These are phyloP conservation scores for Hypoxylon sp. DNA, from an alignment of 2,329 filamentous ascomycete genomes.

Conservation along the genomic window DNA sequence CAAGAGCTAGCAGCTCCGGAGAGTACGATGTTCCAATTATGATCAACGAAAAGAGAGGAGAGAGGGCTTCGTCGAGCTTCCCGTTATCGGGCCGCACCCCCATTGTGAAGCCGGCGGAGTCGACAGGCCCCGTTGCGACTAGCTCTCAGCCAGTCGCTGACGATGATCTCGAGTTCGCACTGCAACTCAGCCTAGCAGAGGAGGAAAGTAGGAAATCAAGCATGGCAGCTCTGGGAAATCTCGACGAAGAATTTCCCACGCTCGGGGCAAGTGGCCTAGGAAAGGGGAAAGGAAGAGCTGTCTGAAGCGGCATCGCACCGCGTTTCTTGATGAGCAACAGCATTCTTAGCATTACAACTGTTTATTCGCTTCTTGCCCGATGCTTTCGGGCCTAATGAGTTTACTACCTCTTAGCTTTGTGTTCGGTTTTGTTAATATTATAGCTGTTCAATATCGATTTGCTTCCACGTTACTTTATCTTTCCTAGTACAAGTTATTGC, in stretches of 20 bases:
- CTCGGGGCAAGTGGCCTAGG: constrained; percentile 42
- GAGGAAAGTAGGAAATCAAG: constrained; percentile 56
- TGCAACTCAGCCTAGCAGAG: constrained; percentile 71
- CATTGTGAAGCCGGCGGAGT: constrained; percentile 48
- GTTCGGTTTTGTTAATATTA: constrained; percentile 16
- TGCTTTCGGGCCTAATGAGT: constrained; percentile 20
- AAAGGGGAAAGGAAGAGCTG: constrained; percentile 46
- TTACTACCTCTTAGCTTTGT: constrained; percentile 13
- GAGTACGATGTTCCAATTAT: constrained; percentile 66
- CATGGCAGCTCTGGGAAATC: constrained; percentile 24
- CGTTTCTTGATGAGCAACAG: constrained; percentile 2
- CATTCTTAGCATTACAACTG: constrained; percentile 20
- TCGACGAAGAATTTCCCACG: constrained; percentile 49
- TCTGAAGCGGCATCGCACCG: constrained; percentile 13
- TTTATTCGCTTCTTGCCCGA: constrained; percentile 19
- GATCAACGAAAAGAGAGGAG: constrained; percentile 60
- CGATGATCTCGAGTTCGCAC: constrained; percentile 70
- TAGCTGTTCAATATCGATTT: not conserved
- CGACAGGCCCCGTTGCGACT: constrained; percentile 41
- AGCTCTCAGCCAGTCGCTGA: constrained; percentile 53
- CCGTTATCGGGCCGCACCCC: constrained; percentile 55
- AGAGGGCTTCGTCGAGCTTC: constrained; percentile 53
- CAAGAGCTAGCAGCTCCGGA: constrained; percentile 59
- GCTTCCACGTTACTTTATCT: not conserved
- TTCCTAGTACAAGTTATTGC: not conserved